Conservation (phyloP, 768 basidiomycete species). For the Leccinum uliginosum region DNA sequence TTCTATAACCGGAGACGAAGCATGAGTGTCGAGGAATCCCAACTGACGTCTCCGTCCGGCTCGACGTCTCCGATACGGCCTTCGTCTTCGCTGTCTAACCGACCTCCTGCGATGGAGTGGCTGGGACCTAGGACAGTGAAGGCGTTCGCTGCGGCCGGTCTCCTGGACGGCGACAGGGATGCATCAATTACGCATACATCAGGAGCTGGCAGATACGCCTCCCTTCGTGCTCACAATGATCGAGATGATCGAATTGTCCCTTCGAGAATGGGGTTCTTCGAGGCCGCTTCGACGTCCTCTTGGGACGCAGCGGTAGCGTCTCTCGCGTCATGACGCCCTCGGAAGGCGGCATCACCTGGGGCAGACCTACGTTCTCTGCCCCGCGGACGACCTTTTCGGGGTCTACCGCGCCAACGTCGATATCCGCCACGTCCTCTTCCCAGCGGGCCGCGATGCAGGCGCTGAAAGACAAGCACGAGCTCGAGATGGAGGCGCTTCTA, state of each 20-base stretch:
- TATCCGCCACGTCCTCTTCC: conserved; percentile 46
- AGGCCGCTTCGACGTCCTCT: conserved; percentile 37
- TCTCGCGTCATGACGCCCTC: conserved; percentile 35
- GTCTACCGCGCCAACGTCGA: conserved; percentile 68
- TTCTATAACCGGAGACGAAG: conserved; percentile 53
- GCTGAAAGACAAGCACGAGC: conserved; percentile 62
- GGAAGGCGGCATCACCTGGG: conserved; percentile 33
- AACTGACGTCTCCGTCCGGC: conserved; percentile 19
- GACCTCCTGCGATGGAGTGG: conserved; percentile 48
- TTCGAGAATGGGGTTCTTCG: conserved; percentile 49
- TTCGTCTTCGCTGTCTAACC: conserved; percentile 36
- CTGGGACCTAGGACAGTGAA: conserved; percentile 69
- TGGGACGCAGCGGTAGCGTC: conserved; percentile 41
- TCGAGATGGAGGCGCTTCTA: conserved; percentile 69
- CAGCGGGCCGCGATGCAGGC: conserved; percentile 41
- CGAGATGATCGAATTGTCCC: conserved; percentile 30
- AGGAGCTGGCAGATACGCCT: conserved; percentile 19
- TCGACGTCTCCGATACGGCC: conserved; percentile 30
- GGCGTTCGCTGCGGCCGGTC: conserved; percentile 69
- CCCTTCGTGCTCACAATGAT: conserved; percentile 19
- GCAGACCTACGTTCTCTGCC: conserved; percentile 60
- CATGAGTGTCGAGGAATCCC: conserved; percentile 56
- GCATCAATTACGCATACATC: conserved; percentile 6
- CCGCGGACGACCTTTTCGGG: conserved; percentile 47
- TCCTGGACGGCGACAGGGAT: conserved; percentile 40